These are phyloP conservation scores for Naganishia sp. DNA, from an alignment of 1,284 basidiomycete species.

Conservation along the genomic window DNA sequence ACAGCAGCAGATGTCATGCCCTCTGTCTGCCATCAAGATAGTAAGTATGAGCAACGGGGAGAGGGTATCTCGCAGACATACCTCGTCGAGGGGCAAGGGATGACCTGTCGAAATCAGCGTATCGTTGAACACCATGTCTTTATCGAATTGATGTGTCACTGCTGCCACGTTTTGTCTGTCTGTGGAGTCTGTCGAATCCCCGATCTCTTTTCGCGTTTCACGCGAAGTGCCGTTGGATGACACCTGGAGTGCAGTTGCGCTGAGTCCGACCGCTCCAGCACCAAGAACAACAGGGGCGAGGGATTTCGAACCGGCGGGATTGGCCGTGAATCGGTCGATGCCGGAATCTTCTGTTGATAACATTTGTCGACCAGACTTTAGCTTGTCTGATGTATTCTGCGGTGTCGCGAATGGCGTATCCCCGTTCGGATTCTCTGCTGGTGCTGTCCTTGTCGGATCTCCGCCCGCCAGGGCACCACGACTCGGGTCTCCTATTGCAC, in stretches of 20 bases:
- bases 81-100: slow-evolving; percentile 29
- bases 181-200: neutral
- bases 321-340: too few relatives aligned
- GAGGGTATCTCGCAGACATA: neutral
- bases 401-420: too few relatives aligned
- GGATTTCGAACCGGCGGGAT: neutral
- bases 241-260: neutral
- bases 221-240: neutral
- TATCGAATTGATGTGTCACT: neutral
- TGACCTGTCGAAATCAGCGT: slow-evolving; percentile 7
- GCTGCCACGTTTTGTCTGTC: neutral
- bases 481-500: neutral
- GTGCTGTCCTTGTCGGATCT: neutral
- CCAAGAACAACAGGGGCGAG: slow-evolving; percentile 12
- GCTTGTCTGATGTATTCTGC: too few relatives aligned
- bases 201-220: neutral
- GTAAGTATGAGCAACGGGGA: slow-evolving; percentile 5
- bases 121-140: neutral
- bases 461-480: neutral
- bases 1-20: slow-evolving; percentile 69
- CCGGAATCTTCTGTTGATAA: too few relatives aligned
- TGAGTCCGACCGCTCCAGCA: neutral
- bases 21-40: slow-evolving; percentile 57
- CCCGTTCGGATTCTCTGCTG: neutral
- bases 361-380: too few relatives aligned